Conservation (phyloP, 106 monocot species). For the Dactylorhiza incarnata region DNA sequence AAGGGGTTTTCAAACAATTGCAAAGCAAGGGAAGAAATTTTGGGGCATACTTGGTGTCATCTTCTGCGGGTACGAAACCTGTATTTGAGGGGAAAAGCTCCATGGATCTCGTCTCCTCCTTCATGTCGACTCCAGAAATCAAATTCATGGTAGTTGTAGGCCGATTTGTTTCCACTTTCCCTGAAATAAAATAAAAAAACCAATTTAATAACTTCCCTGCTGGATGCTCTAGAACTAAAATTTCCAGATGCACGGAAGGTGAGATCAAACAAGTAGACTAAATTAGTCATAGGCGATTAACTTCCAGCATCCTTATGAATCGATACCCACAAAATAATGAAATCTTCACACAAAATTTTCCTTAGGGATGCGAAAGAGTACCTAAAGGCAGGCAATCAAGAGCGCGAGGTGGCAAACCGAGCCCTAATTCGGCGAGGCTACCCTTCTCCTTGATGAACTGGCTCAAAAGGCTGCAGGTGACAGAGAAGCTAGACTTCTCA, state of each 20-base stretch:
- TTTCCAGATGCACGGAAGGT: not conserved
- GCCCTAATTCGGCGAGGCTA: conserved; percentile 19
- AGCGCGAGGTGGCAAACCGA: conserved; percentile 4
- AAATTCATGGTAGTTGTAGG: conserved; percentile 32
- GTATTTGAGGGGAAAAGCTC: conserved; percentile 11
- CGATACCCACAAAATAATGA: not conserved
- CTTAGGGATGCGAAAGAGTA: not conserved
- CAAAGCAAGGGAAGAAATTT: not conserved
- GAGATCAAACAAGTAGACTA: not conserved
- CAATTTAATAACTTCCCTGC: not conserved
- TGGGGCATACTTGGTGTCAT: not conserved
- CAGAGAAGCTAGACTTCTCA: conserved; percentile 20
- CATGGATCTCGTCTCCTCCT: not conserved
- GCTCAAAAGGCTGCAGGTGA: conserved; percentile 41
- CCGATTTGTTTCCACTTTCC: conserved; percentile 8
- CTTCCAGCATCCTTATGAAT: too few species aligned
- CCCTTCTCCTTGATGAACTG: conserved; percentile 53
- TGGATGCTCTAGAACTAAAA: not conserved
- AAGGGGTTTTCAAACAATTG: not conserved
- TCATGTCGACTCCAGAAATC: conserved; percentile 18
- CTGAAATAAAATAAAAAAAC: not conserved
- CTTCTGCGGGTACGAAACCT: not conserved
- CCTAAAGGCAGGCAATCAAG: not conserved
- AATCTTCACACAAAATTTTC: not conserved
- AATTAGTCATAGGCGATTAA: not conserved